A percentile compares a stretch with the other conserved stretches of the same genome.
These are phyloP conservation scores for Coemansia sp. DNA, from an alignment of 192 early-diverging fungal genomes.

Conservation along the genomic window DNA sequence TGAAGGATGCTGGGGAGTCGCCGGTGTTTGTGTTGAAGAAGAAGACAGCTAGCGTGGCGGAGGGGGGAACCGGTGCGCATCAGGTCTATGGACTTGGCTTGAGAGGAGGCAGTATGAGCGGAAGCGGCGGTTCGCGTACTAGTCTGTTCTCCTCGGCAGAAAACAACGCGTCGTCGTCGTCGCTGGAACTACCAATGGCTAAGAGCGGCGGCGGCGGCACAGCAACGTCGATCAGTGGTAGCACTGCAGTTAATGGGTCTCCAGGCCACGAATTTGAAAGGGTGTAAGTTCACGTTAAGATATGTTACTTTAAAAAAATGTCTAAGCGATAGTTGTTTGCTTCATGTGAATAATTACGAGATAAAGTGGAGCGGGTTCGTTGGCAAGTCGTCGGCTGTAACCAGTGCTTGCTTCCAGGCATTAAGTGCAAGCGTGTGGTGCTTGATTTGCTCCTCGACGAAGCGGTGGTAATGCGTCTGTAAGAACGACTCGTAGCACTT, in stretches of 20 bases:
- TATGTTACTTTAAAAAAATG: background rate
- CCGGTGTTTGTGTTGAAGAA: constrained; percentile 78
- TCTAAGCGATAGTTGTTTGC: background rate
- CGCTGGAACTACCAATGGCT: constrained; percentile 34
- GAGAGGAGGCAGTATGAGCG: constrained; percentile 24
- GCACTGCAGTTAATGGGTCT: constrained; percentile 12
- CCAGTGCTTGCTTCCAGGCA: constrained; percentile 56
- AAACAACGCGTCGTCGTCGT: constrained; percentile 50
- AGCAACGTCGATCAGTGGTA: constrained; percentile 14
- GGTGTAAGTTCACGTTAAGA: constrained; percentile 4
- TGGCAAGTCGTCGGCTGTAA: constrained; percentile 49
- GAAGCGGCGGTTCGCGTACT: constrained; percentile 31
- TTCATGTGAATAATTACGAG: constrained; percentile 14
- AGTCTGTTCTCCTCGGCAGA: constrained; percentile 48
- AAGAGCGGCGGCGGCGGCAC: constrained; percentile 13
- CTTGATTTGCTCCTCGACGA: constrained; percentile 55
- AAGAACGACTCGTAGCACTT: constrained; percentile 54
- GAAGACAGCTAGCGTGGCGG: constrained; percentile 20
- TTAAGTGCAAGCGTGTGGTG: constrained; percentile 55
- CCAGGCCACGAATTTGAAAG: constrained; percentile 43
- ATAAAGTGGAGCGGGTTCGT: constrained; percentile 52
- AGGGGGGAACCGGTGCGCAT: background rate
- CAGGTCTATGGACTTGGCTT: constrained; percentile 7
- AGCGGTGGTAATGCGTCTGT: constrained; percentile 45
- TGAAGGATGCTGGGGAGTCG: constrained; percentile 68